Percentiles rank a stretch among this genome's conserved stretches.
These are phyloP conservation scores for Tricholoma matsutake DNA, from an alignment of 768 basidiomycete genomes.

Conservation along the genomic window DNA sequence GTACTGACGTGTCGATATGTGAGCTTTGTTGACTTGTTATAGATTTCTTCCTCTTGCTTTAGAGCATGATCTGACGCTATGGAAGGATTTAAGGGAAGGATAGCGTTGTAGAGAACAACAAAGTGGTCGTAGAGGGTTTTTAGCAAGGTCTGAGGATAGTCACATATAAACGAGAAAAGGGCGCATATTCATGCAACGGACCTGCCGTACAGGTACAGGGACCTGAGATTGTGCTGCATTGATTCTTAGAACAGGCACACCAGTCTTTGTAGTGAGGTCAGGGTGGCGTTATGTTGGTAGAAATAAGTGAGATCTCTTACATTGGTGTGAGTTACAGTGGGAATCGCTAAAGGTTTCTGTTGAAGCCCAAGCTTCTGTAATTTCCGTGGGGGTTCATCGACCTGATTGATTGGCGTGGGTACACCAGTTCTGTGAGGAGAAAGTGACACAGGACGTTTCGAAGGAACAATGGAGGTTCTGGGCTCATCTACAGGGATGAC, in stretches of 20 bases:
- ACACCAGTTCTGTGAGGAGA: slow-evolving; percentile 25
- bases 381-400: slow-evolving; percentile 59
- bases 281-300: slow-evolving; percentile 2
- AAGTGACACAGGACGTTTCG: slow-evolving; percentile 47
- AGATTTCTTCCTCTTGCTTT: slow-evolving; percentile 78
- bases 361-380: slow-evolving; percentile 51
- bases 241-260: slow-evolving; percentile 62
- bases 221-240: slow-evolving; percentile 70
- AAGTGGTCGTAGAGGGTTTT: slow-evolving; percentile 76
- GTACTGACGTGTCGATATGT: slow-evolving; percentile 78
- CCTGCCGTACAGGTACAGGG: slow-evolving; percentile 73
- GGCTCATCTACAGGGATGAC: slow-evolving; percentile 33
- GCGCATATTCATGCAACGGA: slow-evolving; percentile 22
- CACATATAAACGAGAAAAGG: slow-evolving; percentile 7
- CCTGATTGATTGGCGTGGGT: slow-evolving; percentile 13
- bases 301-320: slow-evolving; percentile 18
- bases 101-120: slow-evolving; percentile 55
- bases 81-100: slow-evolving; percentile 51
- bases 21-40: slow-evolving; percentile 66
- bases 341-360: slow-evolving; percentile 41
- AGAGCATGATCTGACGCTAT: slow-evolving; percentile 79
- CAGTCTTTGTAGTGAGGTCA: slow-evolving; percentile 36
- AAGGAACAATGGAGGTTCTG: slow-evolving; percentile 31
- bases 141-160: slow-evolving; percentile 56
- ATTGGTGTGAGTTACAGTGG: slow-evolving; percentile 35